These are phyloP conservation scores for Fusarium sp. DNA, from an alignment of 2,329 filamentous ascomycete genomes.

Conservation along the genomic window DNA sequence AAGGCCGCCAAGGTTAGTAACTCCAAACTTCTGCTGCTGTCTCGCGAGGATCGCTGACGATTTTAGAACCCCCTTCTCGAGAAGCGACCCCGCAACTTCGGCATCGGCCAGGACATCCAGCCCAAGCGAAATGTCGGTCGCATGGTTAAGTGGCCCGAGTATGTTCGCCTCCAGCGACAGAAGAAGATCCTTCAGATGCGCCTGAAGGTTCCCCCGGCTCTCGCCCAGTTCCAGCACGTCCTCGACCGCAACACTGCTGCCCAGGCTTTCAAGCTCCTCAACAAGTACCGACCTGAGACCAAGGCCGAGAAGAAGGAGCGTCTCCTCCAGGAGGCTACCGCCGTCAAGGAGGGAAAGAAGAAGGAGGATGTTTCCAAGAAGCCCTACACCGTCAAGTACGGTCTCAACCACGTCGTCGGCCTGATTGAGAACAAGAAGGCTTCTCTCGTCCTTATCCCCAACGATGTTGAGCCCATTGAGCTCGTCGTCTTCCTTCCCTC, in stretches of 20 bases:
- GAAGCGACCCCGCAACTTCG: constrained; percentile 97
- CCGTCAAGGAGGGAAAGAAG: constrained; percentile 99
- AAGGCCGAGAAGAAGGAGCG: constrained; percentile 99
- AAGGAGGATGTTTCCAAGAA: constrained; percentile 99
- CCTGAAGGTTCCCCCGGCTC: constrained; percentile 97
- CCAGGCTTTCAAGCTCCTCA: constrained; percentile 98
- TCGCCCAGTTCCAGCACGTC: constrained; percentile 97
- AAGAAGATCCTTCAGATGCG: constrained; percentile 97
- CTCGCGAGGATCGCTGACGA: constrained; percentile 4
- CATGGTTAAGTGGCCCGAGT: constrained; percentile 99
- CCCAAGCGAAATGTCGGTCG: constrained; percentile 93
- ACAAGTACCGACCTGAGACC: constrained; percentile 99
- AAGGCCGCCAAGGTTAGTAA: constrained; percentile 93
- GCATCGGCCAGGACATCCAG: constrained; percentile 99
- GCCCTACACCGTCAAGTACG: constrained; percentile 99
- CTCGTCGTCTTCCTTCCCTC: constrained; percentile 98
- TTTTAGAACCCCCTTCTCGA: constrained; percentile 97
- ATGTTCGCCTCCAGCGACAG: constrained; percentile 96
- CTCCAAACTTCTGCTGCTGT: background rate
- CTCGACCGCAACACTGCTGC: constrained; percentile 97
- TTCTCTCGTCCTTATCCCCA: constrained; percentile 95
- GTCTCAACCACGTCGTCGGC: constrained; percentile 98
- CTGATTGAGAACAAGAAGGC: constrained; percentile 99
- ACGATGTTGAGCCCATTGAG: constrained; percentile 99
- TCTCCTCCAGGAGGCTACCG: constrained; percentile 96